Percentiles rank a stretch among this genome's conserved stretches.
phyloP scores from a whole-genome alignment of 768 basidiomycete species.

The Udeniomyces megalosporus region DNA sequence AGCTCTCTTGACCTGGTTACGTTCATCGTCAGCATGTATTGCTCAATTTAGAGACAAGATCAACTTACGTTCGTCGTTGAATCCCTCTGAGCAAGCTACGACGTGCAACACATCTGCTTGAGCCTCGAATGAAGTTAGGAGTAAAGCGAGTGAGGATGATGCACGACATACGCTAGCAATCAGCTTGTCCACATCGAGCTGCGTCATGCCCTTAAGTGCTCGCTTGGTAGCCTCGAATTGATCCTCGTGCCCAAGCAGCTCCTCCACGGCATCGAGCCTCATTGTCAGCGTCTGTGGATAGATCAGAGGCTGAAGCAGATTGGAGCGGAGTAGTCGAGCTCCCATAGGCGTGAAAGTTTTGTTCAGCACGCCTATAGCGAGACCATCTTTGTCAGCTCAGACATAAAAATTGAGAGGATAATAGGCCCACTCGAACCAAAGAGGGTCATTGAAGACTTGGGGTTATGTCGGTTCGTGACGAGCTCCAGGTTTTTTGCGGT shows the following conservation, averaged over 20 bases:
- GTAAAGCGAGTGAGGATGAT: no score
- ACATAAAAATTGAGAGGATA: neutral
- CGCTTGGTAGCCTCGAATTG: constrained; percentile 50
- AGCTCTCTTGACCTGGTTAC: constrained; percentile 49
- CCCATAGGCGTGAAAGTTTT: constrained; percentile 51
- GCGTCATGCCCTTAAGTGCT: constrained; percentile 39
- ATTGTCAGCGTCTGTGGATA: constrained; percentile 46
- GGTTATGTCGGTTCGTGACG: constrained; percentile 48
- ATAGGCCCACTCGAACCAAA: constrained; percentile 1
- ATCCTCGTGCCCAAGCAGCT: constrained; percentile 61
- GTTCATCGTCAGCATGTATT: no score
- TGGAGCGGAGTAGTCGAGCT: constrained; percentile 56
- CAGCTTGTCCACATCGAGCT: constrained; percentile 78
- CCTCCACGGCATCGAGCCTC: constrained; percentile 73
- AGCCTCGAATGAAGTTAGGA: no score
- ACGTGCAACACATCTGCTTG: no score
- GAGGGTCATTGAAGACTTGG: constrained; percentile 7
- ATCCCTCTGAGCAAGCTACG: constrained; percentile 11
- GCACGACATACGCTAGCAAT: constrained; percentile 34
- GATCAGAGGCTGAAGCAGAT: constrained; percentile 65
- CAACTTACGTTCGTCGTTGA: constrained; percentile 7
- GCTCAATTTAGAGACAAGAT: no score
- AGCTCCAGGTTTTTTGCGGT: constrained; percentile 79
- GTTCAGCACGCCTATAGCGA: constrained; percentile 5
- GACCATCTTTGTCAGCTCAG: neutral